Evolutionary conservation across 495 filamentous ascomycete genomes (phyloP).

Genomic region (Neurospora sp.): DNA sequence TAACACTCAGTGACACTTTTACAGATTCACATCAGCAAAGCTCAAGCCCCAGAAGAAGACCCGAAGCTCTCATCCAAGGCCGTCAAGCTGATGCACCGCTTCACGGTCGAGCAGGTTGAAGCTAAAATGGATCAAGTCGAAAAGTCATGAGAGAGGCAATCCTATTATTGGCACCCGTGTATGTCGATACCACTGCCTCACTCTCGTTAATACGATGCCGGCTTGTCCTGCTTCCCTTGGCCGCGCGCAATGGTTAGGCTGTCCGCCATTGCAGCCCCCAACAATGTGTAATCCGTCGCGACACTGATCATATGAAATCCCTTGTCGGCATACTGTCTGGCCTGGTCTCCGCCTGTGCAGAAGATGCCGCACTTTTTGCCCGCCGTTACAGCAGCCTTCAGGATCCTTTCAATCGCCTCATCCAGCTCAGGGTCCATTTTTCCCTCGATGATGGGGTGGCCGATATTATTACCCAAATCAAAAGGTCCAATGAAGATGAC

Average conservation of each 20-base stretch:
- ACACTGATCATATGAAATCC: slow-evolving; percentile 73
- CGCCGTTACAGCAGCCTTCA: slow-evolving; percentile 49
- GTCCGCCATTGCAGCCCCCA: slow-evolving; percentile 36
- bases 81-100: slow-evolving; percentile 77
- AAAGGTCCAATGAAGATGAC: slow-evolving; percentile 73
- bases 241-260: slow-evolving; percentile 39
- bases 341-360: slow-evolving; percentile 56
- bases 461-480: slow-evolving; percentile 68
- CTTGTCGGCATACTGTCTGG: slow-evolving; percentile 49
- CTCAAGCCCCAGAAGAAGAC: slow-evolving; percentile 35
- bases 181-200: neutral
- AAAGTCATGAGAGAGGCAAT: slow-evolving; percentile 16
- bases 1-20: neutral
- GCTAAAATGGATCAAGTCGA: slow-evolving; percentile 59
- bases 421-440: slow-evolving; percentile 55
- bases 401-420: slow-evolving; percentile 54
- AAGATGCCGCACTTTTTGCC: slow-evolving; percentile 76
- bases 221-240: slow-evolving; percentile 18
- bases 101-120: slow-evolving; percentile 58
- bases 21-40: slow-evolving; percentile 58
- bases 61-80: slow-evolving; percentile 47
- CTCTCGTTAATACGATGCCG: slow-evolving; percentile 21
- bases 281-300: slow-evolving; percentile 48
- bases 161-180: neutral
- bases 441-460: slow-evolving; percentile 53